phyloP scores from a whole-genome alignment of 75 land plant species.

The Isoetes taiwanensis region DNA sequence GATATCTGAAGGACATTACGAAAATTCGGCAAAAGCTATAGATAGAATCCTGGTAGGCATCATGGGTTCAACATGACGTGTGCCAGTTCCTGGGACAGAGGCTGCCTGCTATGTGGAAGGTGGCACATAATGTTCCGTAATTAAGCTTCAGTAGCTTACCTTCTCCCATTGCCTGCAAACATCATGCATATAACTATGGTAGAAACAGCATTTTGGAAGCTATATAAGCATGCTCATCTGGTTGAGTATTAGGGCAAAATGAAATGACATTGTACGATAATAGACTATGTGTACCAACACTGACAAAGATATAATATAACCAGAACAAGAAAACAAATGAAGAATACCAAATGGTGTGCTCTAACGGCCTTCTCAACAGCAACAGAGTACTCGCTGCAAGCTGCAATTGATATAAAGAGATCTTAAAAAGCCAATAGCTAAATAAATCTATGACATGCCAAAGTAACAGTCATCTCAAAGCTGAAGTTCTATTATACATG shows the following conservation, averaged over 20 bases:
- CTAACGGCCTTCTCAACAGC: slow-evolving; percentile 12
- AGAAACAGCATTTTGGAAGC: not conserved
- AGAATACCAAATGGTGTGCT: slow-evolving; percentile 11
- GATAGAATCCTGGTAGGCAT: too few relatives aligned
- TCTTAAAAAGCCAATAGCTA: too few relatives aligned
- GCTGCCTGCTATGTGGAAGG: slow-evolving; percentile 91
- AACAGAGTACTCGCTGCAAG: not conserved
- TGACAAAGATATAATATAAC: not conserved
- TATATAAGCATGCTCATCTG: not conserved
- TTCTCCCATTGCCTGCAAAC: slow-evolving; percentile 43
- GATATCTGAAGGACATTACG: too few relatives aligned
- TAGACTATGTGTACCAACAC: not conserved
- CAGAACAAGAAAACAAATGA: not conserved
- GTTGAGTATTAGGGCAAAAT: too few relatives aligned
- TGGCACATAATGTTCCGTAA: slow-evolving; percentile 81
- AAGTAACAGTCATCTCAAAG: too few relatives aligned
- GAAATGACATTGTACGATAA: not conserved
- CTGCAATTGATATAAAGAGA: too few relatives aligned
- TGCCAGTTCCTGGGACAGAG: too few relatives aligned
- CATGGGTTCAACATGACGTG: too few relatives aligned
- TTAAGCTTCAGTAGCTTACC: slow-evolving; percentile 52
- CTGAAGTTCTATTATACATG: too few relatives aligned
- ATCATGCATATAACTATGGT: not conserved
- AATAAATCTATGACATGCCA: too few relatives aligned
- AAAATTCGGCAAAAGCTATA: too few relatives aligned